Evolutionary conservation across 2,329 filamentous ascomycete species (phyloP).

Genomic region (Talaromyces sp.): DNA sequence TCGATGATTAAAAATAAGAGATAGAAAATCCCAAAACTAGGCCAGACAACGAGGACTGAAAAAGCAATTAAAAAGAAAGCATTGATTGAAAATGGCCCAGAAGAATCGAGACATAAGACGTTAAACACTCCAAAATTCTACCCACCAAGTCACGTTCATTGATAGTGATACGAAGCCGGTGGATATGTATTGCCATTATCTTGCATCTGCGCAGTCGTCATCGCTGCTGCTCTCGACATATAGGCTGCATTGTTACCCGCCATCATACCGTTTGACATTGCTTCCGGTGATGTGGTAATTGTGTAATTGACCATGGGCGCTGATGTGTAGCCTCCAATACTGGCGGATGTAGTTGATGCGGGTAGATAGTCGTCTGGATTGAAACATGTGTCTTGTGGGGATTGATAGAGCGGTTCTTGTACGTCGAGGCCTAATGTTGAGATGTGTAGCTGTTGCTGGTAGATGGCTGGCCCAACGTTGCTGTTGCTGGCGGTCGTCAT

Average conservation of each 20-base stretch:
- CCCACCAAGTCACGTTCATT: neutral
- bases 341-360: neutral
- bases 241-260: neutral
- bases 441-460: slow-evolving; percentile 17
- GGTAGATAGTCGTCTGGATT: slow-evolving; percentile 20
- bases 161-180: neutral
- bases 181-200: neutral
- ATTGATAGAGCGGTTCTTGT: slow-evolving; percentile 25
- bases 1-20: neutral
- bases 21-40: neutral
- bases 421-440: slow-evolving; percentile 26
- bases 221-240: neutral
- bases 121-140: neutral
- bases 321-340: slow-evolving; percentile 9
- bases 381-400: slow-evolving; percentile 24
- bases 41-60: neutral
- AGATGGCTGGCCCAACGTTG: neutral
- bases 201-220: neutral
- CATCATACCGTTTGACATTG: neutral
- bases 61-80: too few species aligned
- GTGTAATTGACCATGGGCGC: slow-evolving; percentile 13
- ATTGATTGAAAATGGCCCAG: too few species aligned
- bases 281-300: slow-evolving; percentile 10
- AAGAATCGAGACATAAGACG: neutral
- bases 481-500: neutral